phyloP scores from a whole-genome alignment of 108 stramenopile genomes.

The Cylindrotheca fusiformis region DNA sequence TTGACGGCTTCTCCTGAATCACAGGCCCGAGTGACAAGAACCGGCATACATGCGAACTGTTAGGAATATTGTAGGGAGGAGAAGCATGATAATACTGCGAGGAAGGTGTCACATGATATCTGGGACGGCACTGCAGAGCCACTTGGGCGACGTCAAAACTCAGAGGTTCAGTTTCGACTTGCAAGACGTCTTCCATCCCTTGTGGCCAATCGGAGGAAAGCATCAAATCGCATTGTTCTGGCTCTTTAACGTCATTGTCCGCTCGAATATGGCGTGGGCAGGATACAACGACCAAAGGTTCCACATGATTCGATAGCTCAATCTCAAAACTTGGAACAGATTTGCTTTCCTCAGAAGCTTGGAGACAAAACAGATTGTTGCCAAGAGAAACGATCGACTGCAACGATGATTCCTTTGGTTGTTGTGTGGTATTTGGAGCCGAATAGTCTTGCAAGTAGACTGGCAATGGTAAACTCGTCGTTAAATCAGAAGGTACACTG shows the following conservation, averaged over 20 bases:
- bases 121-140: conserved; percentile 56
- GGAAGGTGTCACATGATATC: conserved; percentile 72
- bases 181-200: conserved; percentile 67
- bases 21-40: conserved; percentile 72
- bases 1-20: conserved; percentile 33
- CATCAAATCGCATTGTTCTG: conserved; percentile 71
- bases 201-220: conserved; percentile 79
- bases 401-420: conserved; percentile 4
- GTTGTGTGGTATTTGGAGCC: not conserved
- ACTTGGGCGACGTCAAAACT: conserved; percentile 79
- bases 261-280: conserved; percentile 34
- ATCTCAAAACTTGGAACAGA: conserved; percentile 23
- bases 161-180: conserved; percentile 31
- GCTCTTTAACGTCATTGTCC: conserved; percentile 9
- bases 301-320: conserved; percentile 7
- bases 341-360: conserved; percentile 11
- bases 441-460: conserved; percentile 35
- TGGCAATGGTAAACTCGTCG: conserved; percentile 29
- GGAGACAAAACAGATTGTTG: conserved; percentile 25
- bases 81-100: conserved; percentile 36
- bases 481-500: conserved; percentile 17
- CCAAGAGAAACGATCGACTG: not conserved
- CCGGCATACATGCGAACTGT: conserved; percentile 53
- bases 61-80: conserved; percentile 40
- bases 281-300: conserved; percentile 33